Conservation (phyloP, 148 eudicot species). For the Vaccinium darrowii region DNA sequence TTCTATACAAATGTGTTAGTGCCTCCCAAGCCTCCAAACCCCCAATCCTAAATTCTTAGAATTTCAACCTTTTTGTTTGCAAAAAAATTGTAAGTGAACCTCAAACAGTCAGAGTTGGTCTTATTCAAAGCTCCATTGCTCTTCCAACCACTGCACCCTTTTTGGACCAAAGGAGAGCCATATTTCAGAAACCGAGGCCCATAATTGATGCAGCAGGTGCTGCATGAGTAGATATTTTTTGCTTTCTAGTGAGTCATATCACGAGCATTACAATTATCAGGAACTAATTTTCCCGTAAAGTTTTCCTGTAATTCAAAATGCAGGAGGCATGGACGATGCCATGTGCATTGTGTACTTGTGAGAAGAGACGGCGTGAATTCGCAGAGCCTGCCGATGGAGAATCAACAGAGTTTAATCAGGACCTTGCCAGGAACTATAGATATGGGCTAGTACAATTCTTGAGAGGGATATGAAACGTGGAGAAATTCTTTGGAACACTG, state of each 20-base stretch:
- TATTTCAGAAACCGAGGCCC: constrained; percentile 75
- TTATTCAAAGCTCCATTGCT: constrained; percentile 78
- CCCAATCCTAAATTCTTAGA: no score
- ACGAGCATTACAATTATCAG: neutral
- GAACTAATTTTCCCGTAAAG: neutral
- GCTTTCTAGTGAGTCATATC: constrained; percentile 63
- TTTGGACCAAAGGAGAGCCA: constrained; percentile 62
- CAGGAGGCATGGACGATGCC: constrained; percentile 99
- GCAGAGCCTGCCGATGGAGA: constrained; percentile 91
- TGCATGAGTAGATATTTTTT: constrained; percentile 82
- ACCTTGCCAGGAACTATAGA: constrained; percentile 74
- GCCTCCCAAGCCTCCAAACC: no score
- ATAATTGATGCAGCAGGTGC: constrained; percentile 88
- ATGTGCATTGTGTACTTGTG: constrained; percentile 45
- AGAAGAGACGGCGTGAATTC: constrained; percentile 94
- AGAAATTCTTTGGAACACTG: constrained; percentile 92
- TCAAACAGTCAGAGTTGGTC: constrained; percentile 75
- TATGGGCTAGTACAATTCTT: constrained; percentile 91
- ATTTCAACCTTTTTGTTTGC: no score
- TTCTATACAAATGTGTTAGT: no score
- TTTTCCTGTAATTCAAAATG: constrained; percentile 1
- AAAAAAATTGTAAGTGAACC: constrained; percentile 24
- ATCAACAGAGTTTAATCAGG: constrained; percentile 78
- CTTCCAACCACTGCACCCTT: constrained; percentile 79
- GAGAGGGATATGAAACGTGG: constrained; percentile 89